Evolutionary conservation across 345 rosid species (phyloP).

Genomic region (Salix koriyanagi): DNA sequence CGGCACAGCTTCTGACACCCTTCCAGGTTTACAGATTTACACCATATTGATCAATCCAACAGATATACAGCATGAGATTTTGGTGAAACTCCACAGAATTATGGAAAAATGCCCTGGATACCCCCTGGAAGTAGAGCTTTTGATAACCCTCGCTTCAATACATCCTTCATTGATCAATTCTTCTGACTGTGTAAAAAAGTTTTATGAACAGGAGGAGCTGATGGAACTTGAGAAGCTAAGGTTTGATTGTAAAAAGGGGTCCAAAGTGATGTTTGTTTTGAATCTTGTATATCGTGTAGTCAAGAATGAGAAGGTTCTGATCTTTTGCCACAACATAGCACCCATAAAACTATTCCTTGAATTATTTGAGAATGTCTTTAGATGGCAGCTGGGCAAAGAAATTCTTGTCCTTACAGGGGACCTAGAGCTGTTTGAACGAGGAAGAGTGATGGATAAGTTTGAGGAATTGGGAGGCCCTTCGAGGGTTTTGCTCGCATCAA

Average conservation of each 20-base stretch:
- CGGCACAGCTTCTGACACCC: slow-evolving; percentile 56
- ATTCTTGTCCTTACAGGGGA: slow-evolving; percentile 74
- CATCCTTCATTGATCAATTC: slow-evolving; percentile 79
- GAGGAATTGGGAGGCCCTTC: slow-evolving; percentile 67
- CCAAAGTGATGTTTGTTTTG: slow-evolving; percentile 87
- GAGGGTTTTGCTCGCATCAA: slow-evolving; percentile 70
- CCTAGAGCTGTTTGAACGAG: slow-evolving; percentile 79
- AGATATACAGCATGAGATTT: slow-evolving; percentile 53
- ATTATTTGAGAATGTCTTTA: slow-evolving; percentile 60
- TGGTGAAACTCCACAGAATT: slow-evolving; percentile 55
- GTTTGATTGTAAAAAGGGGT: slow-evolving; percentile 58
- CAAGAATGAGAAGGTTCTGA: slow-evolving; percentile 64
- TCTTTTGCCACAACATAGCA: slow-evolving; percentile 93
- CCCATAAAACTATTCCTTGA: slow-evolving; percentile 66
- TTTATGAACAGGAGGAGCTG: slow-evolving; percentile 47
- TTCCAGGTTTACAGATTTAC: slow-evolving; percentile 89
- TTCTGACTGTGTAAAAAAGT: slow-evolving; percentile 58
- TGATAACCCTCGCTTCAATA: slow-evolving; percentile 81
- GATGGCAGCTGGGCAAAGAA: slow-evolving; percentile 78
- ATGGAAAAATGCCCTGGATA: slow-evolving; percentile 62
- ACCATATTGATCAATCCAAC: slow-evolving; percentile 86
- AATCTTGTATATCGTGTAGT: slow-evolving; percentile 74
- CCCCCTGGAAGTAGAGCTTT: slow-evolving; percentile 77
- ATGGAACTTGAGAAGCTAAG: slow-evolving; percentile 51
- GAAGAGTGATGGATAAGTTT: slow-evolving; percentile 73